A percentile compares a stretch with the other conserved stretches of the same genome.
These are phyloP conservation scores for Fusarium redolens DNA, from an alignment of 2,329 filamentous ascomycete genomes.

Conservation along the genomic window DNA sequence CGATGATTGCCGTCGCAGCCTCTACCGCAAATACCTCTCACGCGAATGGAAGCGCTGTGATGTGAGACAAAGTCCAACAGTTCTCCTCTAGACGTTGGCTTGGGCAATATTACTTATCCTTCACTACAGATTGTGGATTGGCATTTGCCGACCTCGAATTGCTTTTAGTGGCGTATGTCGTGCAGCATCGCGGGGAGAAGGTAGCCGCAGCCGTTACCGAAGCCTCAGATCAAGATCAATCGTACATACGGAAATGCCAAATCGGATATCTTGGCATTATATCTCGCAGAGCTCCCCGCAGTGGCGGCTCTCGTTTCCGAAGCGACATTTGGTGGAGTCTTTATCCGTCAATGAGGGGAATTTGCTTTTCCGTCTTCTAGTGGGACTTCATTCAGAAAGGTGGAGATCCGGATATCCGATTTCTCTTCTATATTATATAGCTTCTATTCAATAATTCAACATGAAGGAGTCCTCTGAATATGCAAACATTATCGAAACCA, in stretches of 20 bases:
- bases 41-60: too few relatives aligned
- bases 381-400: not conserved
- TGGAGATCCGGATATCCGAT: constrained; percentile 16
- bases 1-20: too few relatives aligned
- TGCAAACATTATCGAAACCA: not conserved
- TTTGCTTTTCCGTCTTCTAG: constrained; percentile 13
- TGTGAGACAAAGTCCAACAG: too few relatives aligned
- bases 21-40: too few relatives aligned
- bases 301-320: constrained; percentile 4
- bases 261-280: constrained; percentile 1
- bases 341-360: constrained; percentile 25
- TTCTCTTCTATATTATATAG: constrained; percentile 11
- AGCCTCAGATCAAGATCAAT: not conserved
- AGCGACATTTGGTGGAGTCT: not conserved
- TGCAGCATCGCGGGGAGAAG: not conserved
- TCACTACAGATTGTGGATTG: too few relatives aligned
- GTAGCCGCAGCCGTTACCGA: not conserved
- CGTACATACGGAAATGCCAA: constrained; percentile 6
- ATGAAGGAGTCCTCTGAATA: accelerated
- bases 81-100: too few relatives aligned
- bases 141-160: too few relatives aligned
- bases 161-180: not conserved
- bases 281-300: not conserved
- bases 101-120: too few relatives aligned
- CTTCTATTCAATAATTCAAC: not conserved